Evolutionary conservation across 208 protist species (phyloP).

Genomic region (Strigomonas culicis): DNA sequence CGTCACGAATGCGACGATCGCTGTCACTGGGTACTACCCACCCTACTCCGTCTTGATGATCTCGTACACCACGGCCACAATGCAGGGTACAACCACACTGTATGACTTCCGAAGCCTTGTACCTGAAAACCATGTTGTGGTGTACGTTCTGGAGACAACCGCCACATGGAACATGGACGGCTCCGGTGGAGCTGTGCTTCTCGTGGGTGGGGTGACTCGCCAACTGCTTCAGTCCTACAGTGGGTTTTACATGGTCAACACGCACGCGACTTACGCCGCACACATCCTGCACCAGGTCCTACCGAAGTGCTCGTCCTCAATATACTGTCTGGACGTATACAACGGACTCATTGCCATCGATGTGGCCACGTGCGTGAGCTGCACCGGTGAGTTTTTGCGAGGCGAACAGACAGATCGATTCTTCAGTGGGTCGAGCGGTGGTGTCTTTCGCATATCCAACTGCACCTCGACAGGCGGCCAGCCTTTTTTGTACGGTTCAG

Average conservation of each 20-base stretch:
- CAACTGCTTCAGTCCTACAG: neutral
- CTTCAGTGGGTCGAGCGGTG: too few species aligned
- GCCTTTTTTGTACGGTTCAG: too few species aligned
- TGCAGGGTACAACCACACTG: neutral
- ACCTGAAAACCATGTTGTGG: neutral
- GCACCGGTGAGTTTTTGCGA: too few species aligned
- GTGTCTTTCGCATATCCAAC: too few species aligned
- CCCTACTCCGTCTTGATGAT: neutral
- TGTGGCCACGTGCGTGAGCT: too few species aligned
- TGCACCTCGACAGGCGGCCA: too few species aligned
- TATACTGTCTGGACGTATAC: too few species aligned
- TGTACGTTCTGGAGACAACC: constrained; percentile 5
- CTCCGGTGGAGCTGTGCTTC: neutral
- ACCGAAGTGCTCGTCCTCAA: neutral
- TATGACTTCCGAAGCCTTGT: neutral
- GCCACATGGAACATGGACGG: neutral
- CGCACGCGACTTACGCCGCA: neutral
- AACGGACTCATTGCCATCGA: too few species aligned
- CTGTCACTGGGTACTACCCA: neutral
- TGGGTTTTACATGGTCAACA: constrained; percentile 1
- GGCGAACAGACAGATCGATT: neutral
- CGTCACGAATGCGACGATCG: neutral
- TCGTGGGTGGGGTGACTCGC: neutral
- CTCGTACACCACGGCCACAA: neutral
- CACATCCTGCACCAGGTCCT: neutral